phyloP scores from a whole-genome alignment of 1,284 basidiomycete species.

The Rhizoctonia solani region DNA sequence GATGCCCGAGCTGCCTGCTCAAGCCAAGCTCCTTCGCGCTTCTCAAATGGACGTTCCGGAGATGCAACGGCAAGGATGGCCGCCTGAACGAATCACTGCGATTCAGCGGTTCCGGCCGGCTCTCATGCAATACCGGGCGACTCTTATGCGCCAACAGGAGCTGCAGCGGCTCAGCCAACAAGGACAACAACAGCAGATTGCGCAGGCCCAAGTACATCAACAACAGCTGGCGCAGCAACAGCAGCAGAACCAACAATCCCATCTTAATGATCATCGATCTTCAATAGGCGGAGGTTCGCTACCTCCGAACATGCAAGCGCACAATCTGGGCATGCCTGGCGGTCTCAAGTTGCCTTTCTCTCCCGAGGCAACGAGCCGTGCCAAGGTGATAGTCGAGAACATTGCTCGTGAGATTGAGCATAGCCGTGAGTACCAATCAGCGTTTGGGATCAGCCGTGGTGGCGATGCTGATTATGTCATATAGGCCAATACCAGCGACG shows the following conservation, averaged over 20 bases:
- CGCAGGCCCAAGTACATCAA: neutral
- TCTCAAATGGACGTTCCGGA: slow-evolving; percentile 11
- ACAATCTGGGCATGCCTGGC: neutral
- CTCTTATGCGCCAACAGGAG: slow-evolving; percentile 9
- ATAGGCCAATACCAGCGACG: slow-evolving; percentile 17
- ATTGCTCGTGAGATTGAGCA: slow-evolving; percentile 31
- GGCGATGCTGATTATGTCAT: neutral
- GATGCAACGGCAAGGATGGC: slow-evolving; percentile 28
- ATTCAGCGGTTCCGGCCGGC: slow-evolving; percentile 8
- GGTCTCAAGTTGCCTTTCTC: slow-evolving; percentile 20
- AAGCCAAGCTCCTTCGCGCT: slow-evolving; percentile 21
- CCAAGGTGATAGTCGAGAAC: slow-evolving; percentile 14
- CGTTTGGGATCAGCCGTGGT: neutral
- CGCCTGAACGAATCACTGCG: slow-evolving; percentile 1
- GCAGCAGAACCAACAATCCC: neutral
- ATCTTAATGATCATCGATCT: slow-evolving; percentile 19
- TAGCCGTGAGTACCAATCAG: slow-evolving; percentile 5
- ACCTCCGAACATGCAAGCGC: slow-evolving; percentile 14
- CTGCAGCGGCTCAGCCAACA: neutral
- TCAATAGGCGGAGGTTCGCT: slow-evolving; percentile 24
- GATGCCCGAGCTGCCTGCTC: slow-evolving; percentile 22
- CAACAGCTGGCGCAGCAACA: slow-evolving; percentile 5
- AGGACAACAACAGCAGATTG: neutral
- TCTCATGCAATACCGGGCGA: neutral
- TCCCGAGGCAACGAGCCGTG: slow-evolving; percentile 11